These are phyloP conservation scores for Corynespora cassiicola DNA, from an alignment of 2,329 filamentous ascomycete genomes.

Conservation along the genomic window DNA sequence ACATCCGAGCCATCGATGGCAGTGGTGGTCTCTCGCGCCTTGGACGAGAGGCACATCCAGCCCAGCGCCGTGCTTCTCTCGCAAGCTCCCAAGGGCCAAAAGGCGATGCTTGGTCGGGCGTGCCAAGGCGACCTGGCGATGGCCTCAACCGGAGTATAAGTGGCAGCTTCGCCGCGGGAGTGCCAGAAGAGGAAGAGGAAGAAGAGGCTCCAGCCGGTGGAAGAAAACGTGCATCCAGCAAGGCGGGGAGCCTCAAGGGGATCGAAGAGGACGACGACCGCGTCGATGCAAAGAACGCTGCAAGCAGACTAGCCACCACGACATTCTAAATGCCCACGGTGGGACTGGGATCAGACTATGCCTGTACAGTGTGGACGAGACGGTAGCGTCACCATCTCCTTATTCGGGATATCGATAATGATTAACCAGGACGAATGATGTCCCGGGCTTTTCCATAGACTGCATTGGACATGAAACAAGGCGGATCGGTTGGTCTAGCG, in stretches of 20 bases:
- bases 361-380: neutral
- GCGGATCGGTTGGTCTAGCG: neutral
- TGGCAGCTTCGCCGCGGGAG: conserved; percentile 68
- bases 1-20: conserved; percentile 90
- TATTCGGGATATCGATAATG: conserved; percentile 4
- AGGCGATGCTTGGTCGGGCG: conserved; percentile 97
- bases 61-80: conserved; percentile 74
- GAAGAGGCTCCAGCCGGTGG: conserved; percentile 55
- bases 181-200: conserved; percentile 68
- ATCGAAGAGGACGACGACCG: conserved; percentile 90
- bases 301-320: conserved; percentile 89
- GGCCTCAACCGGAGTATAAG: conserved; percentile 79
- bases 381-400: neutral
- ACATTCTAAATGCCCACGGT: conserved; percentile 69
- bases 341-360: neutral
- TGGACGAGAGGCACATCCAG: conserved; percentile 85
- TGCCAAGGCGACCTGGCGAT: conserved; percentile 77
- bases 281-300: conserved; percentile 93
- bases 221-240: conserved; percentile 56
- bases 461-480: too few species aligned
- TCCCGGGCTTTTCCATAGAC: too few species aligned
- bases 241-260: conserved; percentile 62
- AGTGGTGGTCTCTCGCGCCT: conserved; percentile 89
- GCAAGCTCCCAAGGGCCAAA: conserved; percentile 93
- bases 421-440: neutral